Evolutionary conservation across 108 stramenopile genomes (phyloP), one percentile per base, ranked within the genome.

Genomic region (Conticribra weissflogii): DNA sequence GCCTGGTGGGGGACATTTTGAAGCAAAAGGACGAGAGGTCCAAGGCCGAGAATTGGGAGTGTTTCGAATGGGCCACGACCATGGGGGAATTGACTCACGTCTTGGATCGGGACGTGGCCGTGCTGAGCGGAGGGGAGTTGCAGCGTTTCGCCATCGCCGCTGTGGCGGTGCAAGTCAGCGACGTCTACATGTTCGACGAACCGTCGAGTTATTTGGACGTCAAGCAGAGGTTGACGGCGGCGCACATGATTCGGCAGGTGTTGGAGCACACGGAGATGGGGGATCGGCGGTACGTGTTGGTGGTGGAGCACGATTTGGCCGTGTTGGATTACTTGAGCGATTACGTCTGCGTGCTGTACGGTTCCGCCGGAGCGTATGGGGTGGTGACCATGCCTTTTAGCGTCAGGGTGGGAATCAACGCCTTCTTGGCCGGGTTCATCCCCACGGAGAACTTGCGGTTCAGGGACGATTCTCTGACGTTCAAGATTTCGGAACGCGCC

Each of bases 151-250:
- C 98, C 15, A 98, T 98, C 76, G 92, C 91, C 27, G 88, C 89
- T 9, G 95, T 97, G 56, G 89, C 89, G 8, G 90, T 97, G 8
- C 96, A 97, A 68, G 50, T 74, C n/a, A 83, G 88, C 47, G 97
- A 99, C 79, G 98, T 98, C 17, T 99, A 99, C 89, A 98, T 99
- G 97, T 98, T 98, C 83, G 99, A 99, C 77, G 99, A 99, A 74
- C 99, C 99, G 0, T 96, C 94, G 19, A 96, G 92, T 5, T 99
- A 98, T 84, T 84, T 99, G 34, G 99, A 99, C 83, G 97, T 99
- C 18, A 98, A 97, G 81, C 99, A 99, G 75, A 86, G 99, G 59
- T 73, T 99, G 46, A 96, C 94, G 52, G 99, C 98, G 2, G 98
- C 97, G 5, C 83, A 87, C 57, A 95, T 96, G 85, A 99, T 99